Base-by-base conservation (phyloP, 73 alveolate genomes). In the Tetrahymena elliotti region DNA sequence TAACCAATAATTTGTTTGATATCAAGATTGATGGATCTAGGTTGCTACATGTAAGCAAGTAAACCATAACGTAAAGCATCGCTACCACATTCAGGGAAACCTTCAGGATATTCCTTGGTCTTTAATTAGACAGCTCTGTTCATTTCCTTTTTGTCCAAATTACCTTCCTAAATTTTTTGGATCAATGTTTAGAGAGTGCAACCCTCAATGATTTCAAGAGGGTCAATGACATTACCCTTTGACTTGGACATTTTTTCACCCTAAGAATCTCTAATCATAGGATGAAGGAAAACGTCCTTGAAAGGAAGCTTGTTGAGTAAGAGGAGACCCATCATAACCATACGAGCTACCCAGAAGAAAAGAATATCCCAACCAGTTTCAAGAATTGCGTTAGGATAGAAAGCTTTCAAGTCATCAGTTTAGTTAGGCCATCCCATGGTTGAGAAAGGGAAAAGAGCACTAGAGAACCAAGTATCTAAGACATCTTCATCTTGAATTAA, bases 291-390 rank as follows among this genome's bases (percentile, higher is more conserved):
- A 38, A 98, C 99, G 18, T 99, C 97, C 95, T 97, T 98, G 96
- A 99, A 99, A 33, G 99, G 99, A 52, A 99, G 98, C 94, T 97
- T 95, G 92, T 98, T 99, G 92, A 99, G 97, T 93, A 99, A 97
- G 93, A 98, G 97, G 92, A 98, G 97, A 95, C 99, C 94, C 99
- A 99, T 99, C 99, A 99, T 97, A 93, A 99, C 99, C 99, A 99
- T 99, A 94, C 99, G 98, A 16, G 98, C 98, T 41, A 96, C 98
- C 99, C 99, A 98, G 98, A 99, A 99, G 99, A 99, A 99, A 35
- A 99, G 96, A 93, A 99, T 99, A 97, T 99, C 99, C 97, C 98
- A 99, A 22, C 99, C 99, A 13, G 99, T 99, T 94, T 99, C 99
- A 15, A 98, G 95, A 93, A 98, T 95, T 83, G 97, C 97, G 35